These are phyloP conservation scores for Saussurea involucrata DNA, from an alignment of 129 eudicot species.

Conservation along the genomic window DNA sequence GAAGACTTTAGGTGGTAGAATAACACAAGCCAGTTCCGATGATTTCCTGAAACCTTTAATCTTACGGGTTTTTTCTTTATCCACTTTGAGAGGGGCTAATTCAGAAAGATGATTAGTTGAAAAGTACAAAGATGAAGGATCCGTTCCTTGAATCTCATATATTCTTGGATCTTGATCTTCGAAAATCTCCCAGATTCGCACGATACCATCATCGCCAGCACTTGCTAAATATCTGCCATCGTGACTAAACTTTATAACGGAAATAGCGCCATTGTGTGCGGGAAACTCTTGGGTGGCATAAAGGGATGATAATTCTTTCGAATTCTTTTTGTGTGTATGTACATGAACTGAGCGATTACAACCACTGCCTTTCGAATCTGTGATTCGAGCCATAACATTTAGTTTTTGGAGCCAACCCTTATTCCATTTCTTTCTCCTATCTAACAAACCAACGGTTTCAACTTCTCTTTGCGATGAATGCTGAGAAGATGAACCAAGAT, in stretches of 20 bases:
- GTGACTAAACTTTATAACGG: conserved; percentile 74
- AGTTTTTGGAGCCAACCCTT: conserved; percentile 62
- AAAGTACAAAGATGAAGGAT: conserved; percentile 49
- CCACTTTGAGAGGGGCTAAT: conserved; percentile 46
- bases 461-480: conserved; percentile 31
- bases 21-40: conserved; percentile 57
- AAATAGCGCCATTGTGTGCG: conserved; percentile 78
- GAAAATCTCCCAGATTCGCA: conserved; percentile 77
- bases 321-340: conserved; percentile 43
- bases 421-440: conserved; percentile 44
- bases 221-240: conserved; percentile 83
- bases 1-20: conserved; percentile 71
- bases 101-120: conserved; percentile 55
- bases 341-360: conserved; percentile 39
- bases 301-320: conserved; percentile 69
- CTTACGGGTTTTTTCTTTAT: conserved; percentile 39
- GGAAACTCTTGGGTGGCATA: conserved; percentile 64
- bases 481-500: conserved; percentile 35
- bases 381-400: conserved; percentile 34
- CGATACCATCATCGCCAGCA: conserved; percentile 74
- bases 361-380: conserved; percentile 12
- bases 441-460: conserved; percentile 13
- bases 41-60: conserved; percentile 38
- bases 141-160: conserved; percentile 35
- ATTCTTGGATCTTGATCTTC: conserved; percentile 54